These are phyloP conservation scores for Exserohilum rostratum DNA, from an alignment of 2,329 filamentous ascomycete genomes.

Conservation along the genomic window DNA sequence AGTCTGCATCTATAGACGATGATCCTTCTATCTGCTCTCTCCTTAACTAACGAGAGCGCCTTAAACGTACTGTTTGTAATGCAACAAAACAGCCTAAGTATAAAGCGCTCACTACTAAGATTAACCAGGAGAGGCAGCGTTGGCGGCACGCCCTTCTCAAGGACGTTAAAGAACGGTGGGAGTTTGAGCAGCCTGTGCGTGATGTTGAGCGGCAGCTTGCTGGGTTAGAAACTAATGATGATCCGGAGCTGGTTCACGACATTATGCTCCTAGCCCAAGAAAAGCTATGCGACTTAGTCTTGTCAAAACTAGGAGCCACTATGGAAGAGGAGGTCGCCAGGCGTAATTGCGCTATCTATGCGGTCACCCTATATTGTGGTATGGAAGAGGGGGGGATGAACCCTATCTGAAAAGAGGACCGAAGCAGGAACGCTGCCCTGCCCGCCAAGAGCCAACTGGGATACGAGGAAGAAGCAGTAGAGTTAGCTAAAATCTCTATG, in stretches of 20 bases:
- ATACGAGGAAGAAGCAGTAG: slow-evolving; percentile 14
- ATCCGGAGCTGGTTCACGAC: slow-evolving; percentile 3
- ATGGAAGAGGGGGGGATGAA: slow-evolving; percentile 16
- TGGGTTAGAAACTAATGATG: slow-evolving; percentile 13
- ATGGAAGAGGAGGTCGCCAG: slow-evolving; percentile 10
- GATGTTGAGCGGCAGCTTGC: slow-evolving; percentile 27
- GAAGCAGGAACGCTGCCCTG: not conserved
- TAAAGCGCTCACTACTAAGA: slow-evolving; percentile 18
- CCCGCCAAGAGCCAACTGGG: slow-evolving; percentile 12
- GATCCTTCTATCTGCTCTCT: slow-evolving; percentile 15
- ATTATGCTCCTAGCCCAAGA: slow-evolving; percentile 13
- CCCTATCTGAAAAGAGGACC: not conserved
- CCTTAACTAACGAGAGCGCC: slow-evolving; percentile 15
- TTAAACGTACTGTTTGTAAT: slow-evolving; percentile 18
- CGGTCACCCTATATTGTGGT: slow-evolving; percentile 15
- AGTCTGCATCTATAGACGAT: slow-evolving; percentile 23
- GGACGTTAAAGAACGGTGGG: slow-evolving; percentile 3
- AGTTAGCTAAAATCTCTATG: slow-evolving; percentile 19
- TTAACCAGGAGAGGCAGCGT: slow-evolving; percentile 18
- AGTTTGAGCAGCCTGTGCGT: slow-evolving; percentile 16
- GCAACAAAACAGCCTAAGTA: slow-evolving; percentile 22
- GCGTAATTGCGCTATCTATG: slow-evolving; percentile 4
- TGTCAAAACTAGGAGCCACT: slow-evolving; percentile 6
- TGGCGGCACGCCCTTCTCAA: slow-evolving; percentile 1
- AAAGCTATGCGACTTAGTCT: slow-evolving; percentile 3